These are phyloP conservation scores for Rubus idaeus DNA, from an alignment of 306 rosid genomes.

Conservation along the genomic window DNA sequence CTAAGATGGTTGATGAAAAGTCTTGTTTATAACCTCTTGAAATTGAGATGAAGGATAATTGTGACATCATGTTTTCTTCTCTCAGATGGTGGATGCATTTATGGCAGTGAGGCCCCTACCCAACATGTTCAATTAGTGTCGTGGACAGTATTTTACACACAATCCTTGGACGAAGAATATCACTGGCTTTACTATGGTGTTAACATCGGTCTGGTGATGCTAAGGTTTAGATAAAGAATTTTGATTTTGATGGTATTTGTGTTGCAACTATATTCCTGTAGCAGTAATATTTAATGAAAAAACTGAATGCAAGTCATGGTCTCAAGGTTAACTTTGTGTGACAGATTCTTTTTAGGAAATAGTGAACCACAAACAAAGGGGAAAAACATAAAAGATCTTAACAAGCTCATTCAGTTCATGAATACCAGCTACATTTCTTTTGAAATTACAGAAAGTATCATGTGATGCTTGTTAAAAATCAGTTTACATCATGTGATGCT, in stretches of 20 bases:
- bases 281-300: background rate
- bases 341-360: background rate
- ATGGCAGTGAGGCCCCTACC: slow-evolving; percentile 90
- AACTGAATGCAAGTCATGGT: background rate
- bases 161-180: background rate
- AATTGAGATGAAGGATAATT: background rate
- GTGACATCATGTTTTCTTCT: background rate
- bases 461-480: too few species aligned
- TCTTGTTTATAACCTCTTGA: background rate
- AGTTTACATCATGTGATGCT: too few species aligned
- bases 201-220: background rate
- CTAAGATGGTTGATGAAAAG: background rate
- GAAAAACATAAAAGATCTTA: too few species aligned
- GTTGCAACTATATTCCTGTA: background rate
- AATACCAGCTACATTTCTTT: too few species aligned
- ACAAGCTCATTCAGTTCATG: too few species aligned
- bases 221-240: background rate
- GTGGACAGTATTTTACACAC: background rate
- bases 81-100: slow-evolving; percentile 90
- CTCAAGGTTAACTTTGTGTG: background rate
- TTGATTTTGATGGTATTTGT: background rate
- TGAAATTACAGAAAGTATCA: too few species aligned
- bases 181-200: background rate
- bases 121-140: slow-evolving; percentile 58
- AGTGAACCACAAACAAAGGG: too few species aligned